Base-by-base conservation (phyloP, 2,329 filamentous ascomycete species). In the Ophiostoma fasciatum region DNA sequence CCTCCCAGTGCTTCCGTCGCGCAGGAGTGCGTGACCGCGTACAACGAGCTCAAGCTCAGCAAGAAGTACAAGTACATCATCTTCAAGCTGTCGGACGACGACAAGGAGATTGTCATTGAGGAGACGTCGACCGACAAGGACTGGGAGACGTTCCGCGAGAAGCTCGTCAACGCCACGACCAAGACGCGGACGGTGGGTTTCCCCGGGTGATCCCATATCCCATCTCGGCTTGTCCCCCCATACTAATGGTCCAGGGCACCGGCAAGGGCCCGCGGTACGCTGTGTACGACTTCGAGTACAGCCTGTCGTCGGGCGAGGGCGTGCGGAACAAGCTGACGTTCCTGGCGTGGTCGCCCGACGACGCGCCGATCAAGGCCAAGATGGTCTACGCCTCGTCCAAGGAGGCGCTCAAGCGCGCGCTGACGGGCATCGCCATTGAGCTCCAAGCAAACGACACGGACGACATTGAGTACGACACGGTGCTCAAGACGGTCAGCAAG, bases 361-460 rank as follows among this genome's bases (percentile, higher is more conserved):
- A 84, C 69, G 80, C 82, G 46, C 64, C 70, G 47, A 68, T 85
- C 60, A 78, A 78, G 82, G 70, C 78, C 61, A 85, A 85, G 70
- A 90, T 90, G 82, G 71, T 85, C 59, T 90, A 88, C 68, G 80
- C 82, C 50, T 82, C 82, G 35, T 90, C 82, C 60, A 90, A 88
- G 67, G 80, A 87, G 51, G 78, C 80, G 41, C 71, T 90, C 48
- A 88, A 85, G 72, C 77, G 78, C 59, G 61, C 79, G 34, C 71
- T 90, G 45, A 81, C 73, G 54, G 82, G 81, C 45, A 63, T 88
- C 49, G 78, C 78, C 42, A 63, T 66, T 50, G 82, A 88, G 57
- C 68, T 87, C 51, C 82, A 90, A 67, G 82, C 81, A 64, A 87
- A 87, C 65, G 82, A 88, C 59, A 60, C 63, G 48, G 79, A 84